Percentiles rank a stretch among this genome's conserved stretches.
These are phyloP conservation scores for Lolium rigidum DNA, from an alignment of 176 grass and related monocot species.

Conservation along the genomic window DNA sequence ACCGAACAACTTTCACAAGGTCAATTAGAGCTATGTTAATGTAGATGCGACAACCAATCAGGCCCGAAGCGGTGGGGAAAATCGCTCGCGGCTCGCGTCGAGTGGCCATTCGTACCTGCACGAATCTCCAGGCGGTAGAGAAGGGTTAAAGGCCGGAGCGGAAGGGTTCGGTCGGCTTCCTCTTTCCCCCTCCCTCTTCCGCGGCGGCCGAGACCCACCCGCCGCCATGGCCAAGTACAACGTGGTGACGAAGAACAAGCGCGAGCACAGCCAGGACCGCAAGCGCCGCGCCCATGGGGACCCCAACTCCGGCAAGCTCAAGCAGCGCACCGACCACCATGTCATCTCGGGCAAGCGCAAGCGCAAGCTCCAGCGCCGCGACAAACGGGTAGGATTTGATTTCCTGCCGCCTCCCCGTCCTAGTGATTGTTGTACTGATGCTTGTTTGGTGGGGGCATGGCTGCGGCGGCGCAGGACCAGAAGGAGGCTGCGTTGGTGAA, in stretches of 20 bases:
- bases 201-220: conserved; percentile 38
- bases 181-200: neutral
- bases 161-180: conserved; percentile 25
- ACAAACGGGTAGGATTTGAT: conserved; percentile 40
- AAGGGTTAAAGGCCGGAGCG: conserved; percentile 36
- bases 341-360: conserved; percentile 66
- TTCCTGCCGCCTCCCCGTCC: neutral
- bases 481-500: conserved; percentile 54
- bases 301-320: conserved; percentile 57
- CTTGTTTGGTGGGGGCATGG: neutral
- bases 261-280: conserved; percentile 54
- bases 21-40: too few species aligned
- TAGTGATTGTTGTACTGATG: neutral
- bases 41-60: too few species aligned
- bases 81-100: neutral
- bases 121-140: neutral
- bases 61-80: too few species aligned
- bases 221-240: conserved; percentile 67
- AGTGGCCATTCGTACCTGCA: neutral
- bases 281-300: conserved; percentile 61
- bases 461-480: conserved; percentile 46
- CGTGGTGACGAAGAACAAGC: conserved; percentile 66
- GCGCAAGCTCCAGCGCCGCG: conserved; percentile 56
- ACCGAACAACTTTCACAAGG: too few species aligned
- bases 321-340: conserved; percentile 51